These are phyloP conservation scores for Tulasnella sp. DNA, from an alignment of 768 basidiomycete genomes.

Conservation along the genomic window DNA sequence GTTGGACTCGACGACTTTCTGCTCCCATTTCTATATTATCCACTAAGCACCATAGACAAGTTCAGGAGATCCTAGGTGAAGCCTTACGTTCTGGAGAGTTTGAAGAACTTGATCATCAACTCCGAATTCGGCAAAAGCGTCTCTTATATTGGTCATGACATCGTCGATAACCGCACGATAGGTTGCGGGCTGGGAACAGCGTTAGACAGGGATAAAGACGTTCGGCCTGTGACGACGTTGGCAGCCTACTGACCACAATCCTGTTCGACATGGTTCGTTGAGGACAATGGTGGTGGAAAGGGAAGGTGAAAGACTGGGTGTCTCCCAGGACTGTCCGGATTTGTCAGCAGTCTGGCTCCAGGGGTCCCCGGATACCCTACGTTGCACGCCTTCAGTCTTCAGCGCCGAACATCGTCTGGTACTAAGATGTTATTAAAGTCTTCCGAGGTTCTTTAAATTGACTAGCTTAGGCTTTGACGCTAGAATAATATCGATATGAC, in stretches of 20 bases:
- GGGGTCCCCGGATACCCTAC: no score
- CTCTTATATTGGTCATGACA: constrained; percentile 74
- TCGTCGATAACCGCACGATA: constrained; percentile 97
- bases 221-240: constrained; percentile 23
- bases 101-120: constrained; percentile 83
- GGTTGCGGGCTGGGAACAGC: constrained; percentile 62
- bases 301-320: background rate
- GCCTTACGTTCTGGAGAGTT: constrained; percentile 77
- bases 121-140: constrained; percentile 95
- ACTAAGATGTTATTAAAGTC: no score
- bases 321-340: background rate
- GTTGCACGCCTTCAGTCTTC: no score
- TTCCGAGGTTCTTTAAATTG: no score
- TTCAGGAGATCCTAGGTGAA: constrained; percentile 3
- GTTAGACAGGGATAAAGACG: constrained; percentile 38
- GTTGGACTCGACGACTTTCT: constrained; percentile 83
- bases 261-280: constrained; percentile 75
- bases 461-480: no score
- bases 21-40: constrained; percentile 77
- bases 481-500: background rate
- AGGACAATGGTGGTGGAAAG: background rate
- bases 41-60: constrained; percentile 3
- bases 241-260: constrained; percentile 90
- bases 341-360: background rate
- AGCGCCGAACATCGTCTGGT: no score